Evolutionary conservation across 306 rosid species (phyloP), one percentile per base, ranked within the genome.

Genomic region (Prunus davidiana): DNA sequence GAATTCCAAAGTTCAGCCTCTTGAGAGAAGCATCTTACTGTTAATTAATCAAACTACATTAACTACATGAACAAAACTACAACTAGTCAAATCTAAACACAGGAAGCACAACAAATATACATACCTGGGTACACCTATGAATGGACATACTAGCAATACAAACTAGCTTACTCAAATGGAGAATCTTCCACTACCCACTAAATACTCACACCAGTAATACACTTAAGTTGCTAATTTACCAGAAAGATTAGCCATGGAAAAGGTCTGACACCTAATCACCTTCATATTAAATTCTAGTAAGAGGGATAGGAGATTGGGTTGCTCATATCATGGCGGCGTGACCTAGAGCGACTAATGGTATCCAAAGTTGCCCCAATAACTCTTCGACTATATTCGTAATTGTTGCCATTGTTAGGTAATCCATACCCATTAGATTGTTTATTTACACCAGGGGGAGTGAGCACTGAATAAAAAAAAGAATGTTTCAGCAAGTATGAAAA

Each of bases 371-470:
- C 78, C 84, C 89, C 91, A 79, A 75, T 76, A 64, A 83, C 87
- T 82, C 92, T 85, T 64, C 91, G 95, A 79, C 96, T 85, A 89
- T 82, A 79, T 50, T 89, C 96, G 76, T 82, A 76, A 86, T 88
- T 72, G 88, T 79, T 81, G 85, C 84, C 85, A 83, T 76, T 76
- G 67, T 63, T 63, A 80, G 68, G 88, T 58, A 88, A 82, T 85
- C 91, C 91, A 79, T 79, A 69, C 75, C 87, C 93, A 89, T 84
- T 87, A 83, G 88, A 77, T 69, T 81, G 91, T 78, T 88, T 85
- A 75, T 49, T 73, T 83, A 80, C 86, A 75, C 88, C 92, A 62
- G 72, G 82, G 78, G 83, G 73, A 72, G 70, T 80, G 72, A 85
- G 84, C 83, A 82, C 86, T 85, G 86, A 84, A 84, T 78, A n/a